Percentiles rank a stretch among this genome's conserved stretches.
These are phyloP conservation scores for Pleurotus cornucopiae DNA, from an alignment of 768 basidiomycete genomes.

Conservation along the genomic window DNA sequence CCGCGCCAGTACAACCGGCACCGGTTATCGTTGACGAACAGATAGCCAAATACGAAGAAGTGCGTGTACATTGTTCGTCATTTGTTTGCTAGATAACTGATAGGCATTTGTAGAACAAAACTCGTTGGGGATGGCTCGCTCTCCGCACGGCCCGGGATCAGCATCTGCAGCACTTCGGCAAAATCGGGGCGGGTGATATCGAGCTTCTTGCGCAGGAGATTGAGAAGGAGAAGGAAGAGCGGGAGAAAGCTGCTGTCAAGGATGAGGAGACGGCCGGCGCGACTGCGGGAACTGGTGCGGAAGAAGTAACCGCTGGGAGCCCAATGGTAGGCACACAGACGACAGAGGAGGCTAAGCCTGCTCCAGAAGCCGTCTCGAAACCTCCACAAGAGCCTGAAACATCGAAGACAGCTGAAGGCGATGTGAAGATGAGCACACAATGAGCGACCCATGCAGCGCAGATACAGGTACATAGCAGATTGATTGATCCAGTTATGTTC, in stretches of 20 bases:
- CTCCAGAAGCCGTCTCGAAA: slow-evolving; percentile 16
- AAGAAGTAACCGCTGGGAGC: slow-evolving; percentile 31
- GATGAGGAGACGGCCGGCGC: slow-evolving; percentile 28
- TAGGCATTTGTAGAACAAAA: slow-evolving; percentile 54
- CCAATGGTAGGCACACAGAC: slow-evolving; percentile 18
- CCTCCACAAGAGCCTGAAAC: slow-evolving; percentile 6
- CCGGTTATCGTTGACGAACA: slow-evolving; percentile 40
- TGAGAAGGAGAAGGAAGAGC: slow-evolving; percentile 41
- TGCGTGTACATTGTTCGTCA: slow-evolving; percentile 22
- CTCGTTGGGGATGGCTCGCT: slow-evolving; percentile 77
- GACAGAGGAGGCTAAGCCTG: slow-evolving; percentile 20
- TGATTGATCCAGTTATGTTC: too few species aligned
- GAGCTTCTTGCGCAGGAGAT: slow-evolving; percentile 46
- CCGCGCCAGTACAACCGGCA: slow-evolving; percentile 15
- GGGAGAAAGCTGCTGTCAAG: slow-evolving; percentile 31
- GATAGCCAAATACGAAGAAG: slow-evolving; percentile 61
- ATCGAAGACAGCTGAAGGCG: slow-evolving; percentile 29
- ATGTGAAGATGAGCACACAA: slow-evolving; percentile 48
- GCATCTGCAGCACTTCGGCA: slow-evolving; percentile 74
- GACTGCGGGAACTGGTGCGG: slow-evolving; percentile 19
- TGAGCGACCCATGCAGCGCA: not conserved
- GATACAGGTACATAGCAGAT: not conserved
- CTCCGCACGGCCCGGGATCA: slow-evolving; percentile 72
- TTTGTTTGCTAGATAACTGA: not conserved
- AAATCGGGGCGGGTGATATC: slow-evolving; percentile 78